phyloP scores from a whole-genome alignment of 2,329 filamentous ascomycete species.

The Sclerotinia sclerotiorum region DNA sequence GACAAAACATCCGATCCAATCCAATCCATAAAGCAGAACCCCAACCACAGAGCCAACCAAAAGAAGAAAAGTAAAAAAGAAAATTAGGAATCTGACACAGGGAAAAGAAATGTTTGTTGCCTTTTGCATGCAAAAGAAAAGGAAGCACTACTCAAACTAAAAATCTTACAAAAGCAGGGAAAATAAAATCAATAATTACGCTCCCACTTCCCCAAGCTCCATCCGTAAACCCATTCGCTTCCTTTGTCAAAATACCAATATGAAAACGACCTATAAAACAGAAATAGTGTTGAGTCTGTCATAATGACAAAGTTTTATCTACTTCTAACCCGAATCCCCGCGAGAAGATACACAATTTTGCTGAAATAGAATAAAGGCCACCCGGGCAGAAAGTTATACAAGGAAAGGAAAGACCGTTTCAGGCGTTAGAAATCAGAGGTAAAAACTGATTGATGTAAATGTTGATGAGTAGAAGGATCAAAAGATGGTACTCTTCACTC shows the following conservation, averaged over 20 bases:
- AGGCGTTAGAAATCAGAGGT: background rate
- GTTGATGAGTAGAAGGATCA: constrained; percentile 12
- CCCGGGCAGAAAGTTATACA: constrained; percentile 23
- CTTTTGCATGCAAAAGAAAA: constrained; percentile 7
- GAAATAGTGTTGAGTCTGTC: constrained; percentile 14
- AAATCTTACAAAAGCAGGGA: constrained; percentile 12
- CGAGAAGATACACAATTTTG: constrained; percentile 9
- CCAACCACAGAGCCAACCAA: constrained; percentile 1
- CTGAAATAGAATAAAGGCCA: constrained; percentile 12
- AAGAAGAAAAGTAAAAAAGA: background rate
- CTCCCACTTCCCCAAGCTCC: constrained; percentile 13
- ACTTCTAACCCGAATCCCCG: constrained; percentile 4
- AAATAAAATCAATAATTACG: constrained; percentile 20
- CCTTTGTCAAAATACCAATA: background rate
- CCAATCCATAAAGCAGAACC: constrained; percentile 6
- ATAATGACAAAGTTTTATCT: constrained; percentile 15
- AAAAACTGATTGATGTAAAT: background rate
- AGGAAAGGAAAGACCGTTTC: constrained; percentile 7
- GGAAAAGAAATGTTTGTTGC: background rate
- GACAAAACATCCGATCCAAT: background rate
- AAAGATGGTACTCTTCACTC: constrained; percentile 38
- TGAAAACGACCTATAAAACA: constrained; percentile 3
- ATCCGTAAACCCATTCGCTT: constrained; percentile 14
- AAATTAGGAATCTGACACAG: background rate
- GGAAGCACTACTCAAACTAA: background rate